A percentile compares a stretch with the other conserved stretches of the same genome.
These are phyloP conservation scores for Mycena capillaripes DNA, from an alignment of 768 basidiomycete species.

Conservation along the genomic window DNA sequence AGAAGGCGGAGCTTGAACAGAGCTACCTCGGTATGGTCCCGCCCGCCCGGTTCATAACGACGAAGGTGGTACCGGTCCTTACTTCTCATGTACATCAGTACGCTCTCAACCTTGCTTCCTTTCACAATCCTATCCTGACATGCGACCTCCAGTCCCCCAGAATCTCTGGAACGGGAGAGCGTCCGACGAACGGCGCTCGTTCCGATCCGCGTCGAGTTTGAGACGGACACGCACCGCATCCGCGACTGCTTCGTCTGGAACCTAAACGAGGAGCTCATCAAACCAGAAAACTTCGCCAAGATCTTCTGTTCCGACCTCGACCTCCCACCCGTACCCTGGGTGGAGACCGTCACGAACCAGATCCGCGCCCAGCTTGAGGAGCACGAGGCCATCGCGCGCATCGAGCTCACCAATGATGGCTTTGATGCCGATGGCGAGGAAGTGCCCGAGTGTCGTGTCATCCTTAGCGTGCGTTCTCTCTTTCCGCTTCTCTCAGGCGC, in stretches of 20 bases:
- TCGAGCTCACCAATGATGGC: slow-evolving; percentile 73
- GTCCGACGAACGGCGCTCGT: slow-evolving; percentile 69
- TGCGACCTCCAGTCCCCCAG: slow-evolving; percentile 65
- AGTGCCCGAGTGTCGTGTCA: slow-evolving; percentile 83
- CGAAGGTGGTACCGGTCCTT: slow-evolving; percentile 62
- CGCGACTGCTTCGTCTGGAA: slow-evolving; percentile 99
- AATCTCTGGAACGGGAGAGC: slow-evolving; percentile 76
- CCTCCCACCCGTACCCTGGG: slow-evolving; percentile 73
- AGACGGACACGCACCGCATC: slow-evolving; percentile 91
- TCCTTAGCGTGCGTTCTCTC: slow-evolving; percentile 74
- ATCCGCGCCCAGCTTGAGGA: slow-evolving; percentile 95
- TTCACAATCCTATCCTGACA: slow-evolving; percentile 23
- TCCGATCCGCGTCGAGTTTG: slow-evolving; percentile 96
- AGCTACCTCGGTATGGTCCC: slow-evolving; percentile 92
- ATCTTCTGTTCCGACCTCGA: slow-evolving; percentile 93
- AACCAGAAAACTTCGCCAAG: slow-evolving; percentile 86
- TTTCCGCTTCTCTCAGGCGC: background rate
- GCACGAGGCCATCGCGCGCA: slow-evolving; percentile 82
- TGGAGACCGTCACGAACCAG: slow-evolving; percentile 84
- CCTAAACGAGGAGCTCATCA: slow-evolving; percentile 87
- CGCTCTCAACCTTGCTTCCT: slow-evolving; percentile 48
- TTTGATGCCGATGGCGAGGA: slow-evolving; percentile 60
- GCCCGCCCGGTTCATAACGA: slow-evolving; percentile 81
- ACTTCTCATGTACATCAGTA: slow-evolving; percentile 85
- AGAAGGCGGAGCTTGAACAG: slow-evolving; percentile 81